phyloP scores from a whole-genome alignment of 768 basidiomycete species.

The Phanerochaete carnosa region DNA sequence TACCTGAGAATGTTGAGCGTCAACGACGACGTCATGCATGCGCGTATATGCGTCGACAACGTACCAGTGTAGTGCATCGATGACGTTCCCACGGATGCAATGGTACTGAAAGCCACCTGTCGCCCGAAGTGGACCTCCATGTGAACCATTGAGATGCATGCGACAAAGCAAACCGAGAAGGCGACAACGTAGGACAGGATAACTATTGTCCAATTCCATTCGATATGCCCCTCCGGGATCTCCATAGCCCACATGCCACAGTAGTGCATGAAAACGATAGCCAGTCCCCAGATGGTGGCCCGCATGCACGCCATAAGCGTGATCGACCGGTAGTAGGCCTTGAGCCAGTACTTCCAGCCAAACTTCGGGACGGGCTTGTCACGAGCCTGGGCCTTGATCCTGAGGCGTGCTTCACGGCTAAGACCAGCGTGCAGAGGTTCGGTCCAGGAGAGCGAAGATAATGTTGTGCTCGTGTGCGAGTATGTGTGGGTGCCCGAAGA shows the following conservation, averaged over 20 bases:
- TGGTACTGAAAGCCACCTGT: slow-evolving; percentile 25
- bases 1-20: slow-evolving; percentile 15
- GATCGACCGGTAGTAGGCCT: slow-evolving; percentile 17
- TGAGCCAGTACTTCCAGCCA: slow-evolving; percentile 22
- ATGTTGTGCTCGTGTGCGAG: slow-evolving; percentile 15
- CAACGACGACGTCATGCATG: not conserved
- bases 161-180: slow-evolving; percentile 23
- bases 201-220: slow-evolving; percentile 21
- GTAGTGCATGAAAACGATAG: slow-evolving; percentile 29
- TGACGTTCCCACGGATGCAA: slow-evolving; percentile 21
- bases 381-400: slow-evolving; percentile 24
- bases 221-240: slow-evolving; percentile 22
- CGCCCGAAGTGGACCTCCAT: slow-evolving; percentile 27
- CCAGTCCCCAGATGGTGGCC: slow-evolving; percentile 24
- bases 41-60: not conserved
- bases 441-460: slow-evolving; percentile 19
- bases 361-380: slow-evolving; percentile 23
- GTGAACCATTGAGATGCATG: slow-evolving; percentile 23
- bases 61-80: slow-evolving; percentile 31
- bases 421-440: slow-evolving; percentile 23
- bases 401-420: slow-evolving; percentile 23
- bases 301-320: slow-evolving; percentile 16
- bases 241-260: slow-evolving; percentile 30
- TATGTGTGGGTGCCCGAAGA: slow-evolving; percentile 11
- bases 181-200: slow-evolving; percentile 25